A percentile compares a stretch with the other conserved stretches of the same genome.
phyloP scores from a whole-genome alignment of 805 yeast species.

The Jamesozyma lodderae region DNA sequence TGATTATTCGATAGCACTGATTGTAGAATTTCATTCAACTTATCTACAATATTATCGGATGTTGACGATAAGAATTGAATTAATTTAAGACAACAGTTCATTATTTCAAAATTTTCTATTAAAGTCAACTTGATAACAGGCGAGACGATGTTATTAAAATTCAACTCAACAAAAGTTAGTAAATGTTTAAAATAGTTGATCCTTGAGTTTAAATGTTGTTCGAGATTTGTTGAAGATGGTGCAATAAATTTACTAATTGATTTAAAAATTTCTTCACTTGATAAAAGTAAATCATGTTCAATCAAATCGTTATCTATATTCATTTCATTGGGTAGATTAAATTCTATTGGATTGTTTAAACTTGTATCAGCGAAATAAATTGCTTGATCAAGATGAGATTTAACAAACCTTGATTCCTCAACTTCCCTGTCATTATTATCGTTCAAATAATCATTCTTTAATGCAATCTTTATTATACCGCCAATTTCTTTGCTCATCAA shows the following conservation, averaged over 20 bases:
- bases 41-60: constrained; percentile 3
- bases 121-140: constrained; percentile 33
- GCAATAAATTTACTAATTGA: constrained; percentile 53
- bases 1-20: constrained; percentile 6
- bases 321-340: constrained; percentile 37
- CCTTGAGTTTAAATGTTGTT: constrained; percentile 45
- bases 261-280: constrained; percentile 47
- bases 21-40: constrained; percentile 7
- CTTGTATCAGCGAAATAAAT: constrained; percentile 47
- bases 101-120: constrained; percentile 35
- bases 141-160: constrained; percentile 35
- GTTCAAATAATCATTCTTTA: constrained; percentile 18
- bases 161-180: constrained; percentile 36
- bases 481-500: constrained; percentile 38
- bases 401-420: constrained; percentile 36
- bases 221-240: constrained; percentile 40
- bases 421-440: constrained; percentile 10
- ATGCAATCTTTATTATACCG: constrained; percentile 56
- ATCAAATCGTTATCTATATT: constrained; percentile 38
- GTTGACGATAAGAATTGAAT: constrained; percentile 25
- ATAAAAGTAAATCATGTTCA: constrained; percentile 41
- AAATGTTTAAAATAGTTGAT: constrained; percentile 37
- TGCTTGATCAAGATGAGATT: constrained; percentile 78
- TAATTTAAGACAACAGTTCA: constrained; percentile 40
- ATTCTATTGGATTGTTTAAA: constrained; percentile 39